These are phyloP conservation scores for Achaetomium macrosporum DNA, from an alignment of 2,329 filamentous ascomycete species.

Conservation along the genomic window DNA sequence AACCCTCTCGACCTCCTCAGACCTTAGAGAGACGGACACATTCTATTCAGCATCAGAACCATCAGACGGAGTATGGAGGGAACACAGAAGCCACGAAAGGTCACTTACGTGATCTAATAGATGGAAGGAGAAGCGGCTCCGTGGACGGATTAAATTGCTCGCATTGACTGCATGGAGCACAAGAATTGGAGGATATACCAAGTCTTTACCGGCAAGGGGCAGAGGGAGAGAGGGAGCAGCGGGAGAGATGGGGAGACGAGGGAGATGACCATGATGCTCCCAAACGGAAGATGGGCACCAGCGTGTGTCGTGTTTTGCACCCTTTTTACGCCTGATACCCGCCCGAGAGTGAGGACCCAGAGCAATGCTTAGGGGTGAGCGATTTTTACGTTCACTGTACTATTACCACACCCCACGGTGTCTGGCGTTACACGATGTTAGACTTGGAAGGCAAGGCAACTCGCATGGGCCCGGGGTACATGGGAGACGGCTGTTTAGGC, in stretches of 20 bases:
- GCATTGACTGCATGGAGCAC: not conserved
- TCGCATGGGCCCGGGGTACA: no score
- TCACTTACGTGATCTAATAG: no score
- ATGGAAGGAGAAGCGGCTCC: not conserved
- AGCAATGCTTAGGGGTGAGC: no score
- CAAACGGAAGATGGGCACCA: no score
- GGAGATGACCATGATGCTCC: not conserved
- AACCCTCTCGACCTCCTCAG: not conserved
- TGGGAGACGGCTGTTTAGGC: not conserved
- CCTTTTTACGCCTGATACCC: no score
- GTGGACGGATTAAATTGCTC: not conserved
- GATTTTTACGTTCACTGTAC: not conserved
- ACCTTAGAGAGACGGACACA: no score
- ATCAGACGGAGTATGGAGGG: no score
- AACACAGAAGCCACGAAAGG: no score
- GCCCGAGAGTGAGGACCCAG: no score
- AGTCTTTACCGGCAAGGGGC: not conserved
- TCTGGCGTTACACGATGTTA: not conserved
- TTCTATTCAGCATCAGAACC: no score
- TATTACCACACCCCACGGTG: not conserved
- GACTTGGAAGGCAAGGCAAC: not conserved
- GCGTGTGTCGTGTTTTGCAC: no score
- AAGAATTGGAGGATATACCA: constrained; percentile 4
- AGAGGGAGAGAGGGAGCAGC: not conserved
- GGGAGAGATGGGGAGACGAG: not conserved